Base-by-base conservation (phyloP, 2,329 filamentous ascomycete species). In the Talaromyces sp. region DNA sequence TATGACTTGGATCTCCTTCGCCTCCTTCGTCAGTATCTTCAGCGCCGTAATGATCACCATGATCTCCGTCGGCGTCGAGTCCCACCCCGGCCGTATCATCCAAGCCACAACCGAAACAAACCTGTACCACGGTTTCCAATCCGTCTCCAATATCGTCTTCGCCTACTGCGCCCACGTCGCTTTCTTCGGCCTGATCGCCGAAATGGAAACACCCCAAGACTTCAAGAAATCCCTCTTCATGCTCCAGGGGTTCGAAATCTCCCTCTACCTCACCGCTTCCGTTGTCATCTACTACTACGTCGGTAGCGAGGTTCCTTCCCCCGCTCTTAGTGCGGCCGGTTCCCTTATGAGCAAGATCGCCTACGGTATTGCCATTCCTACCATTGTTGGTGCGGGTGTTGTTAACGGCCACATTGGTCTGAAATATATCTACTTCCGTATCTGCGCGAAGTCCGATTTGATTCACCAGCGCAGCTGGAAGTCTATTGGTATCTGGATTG, bases 111-210 rank as follows among this genome's bases (percentile, higher is more conserved):
- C 70, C 35, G 64, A 75, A 3, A 65, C 78, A 2, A 74, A 69
- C 36, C 75, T 87, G 40, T 75, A 77, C 47, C 76, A 81, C 27
- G 83, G 76, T n/a, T 86, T 88, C 66, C 79, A 83, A 39, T 80
- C 82, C n/a, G 78, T 87, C 48, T 80, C 77, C 60, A 89, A 89
- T 74, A 90, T 90, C 52, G 78, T 88, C 55, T 84, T 90, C 57
- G 86, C 87, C 49, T 90, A 87, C 75, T 78, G 84, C 72, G 85
- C 84, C 17, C 84, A 87, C 64, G 82, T 86, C 22, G 85, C 83
- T 57, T 89, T 88, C 75, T 88, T 88, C 71, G 79, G 77, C 60
- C 82, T 89, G 65, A 83, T 87, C 59, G 77, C 80, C 47, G 86
- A 89, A 68, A 80, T 90, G 72, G 79, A 82, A 64, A 73, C 82